Evolutionary conservation across 495 filamentous ascomycete genomes (phyloP).

Genomic region (Thermochaetoides thermophila): DNA sequence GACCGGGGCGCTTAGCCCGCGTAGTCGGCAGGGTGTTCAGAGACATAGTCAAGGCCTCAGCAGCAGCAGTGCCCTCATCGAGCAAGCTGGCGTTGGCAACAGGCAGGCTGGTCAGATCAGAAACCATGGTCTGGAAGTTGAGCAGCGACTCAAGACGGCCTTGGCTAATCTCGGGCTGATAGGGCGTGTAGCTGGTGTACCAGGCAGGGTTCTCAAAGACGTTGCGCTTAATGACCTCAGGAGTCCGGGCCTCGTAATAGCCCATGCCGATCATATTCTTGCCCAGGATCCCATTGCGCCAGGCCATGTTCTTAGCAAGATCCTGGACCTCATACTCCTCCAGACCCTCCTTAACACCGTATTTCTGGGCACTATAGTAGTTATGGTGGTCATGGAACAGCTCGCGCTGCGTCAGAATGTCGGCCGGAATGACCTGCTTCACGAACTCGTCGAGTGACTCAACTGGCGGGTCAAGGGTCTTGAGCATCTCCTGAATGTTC

Average conservation of each 20-base stretch:
- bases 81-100: slow-evolving; percentile 91
- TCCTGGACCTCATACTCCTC: slow-evolving; percentile 25
- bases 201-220: slow-evolving; percentile 87
- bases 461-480: slow-evolving; percentile 60
- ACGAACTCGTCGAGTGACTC: slow-evolving; percentile 75
- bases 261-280: slow-evolving; percentile 72
- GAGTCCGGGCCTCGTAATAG: slow-evolving; percentile 75
- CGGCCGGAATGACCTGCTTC: slow-evolving; percentile 64
- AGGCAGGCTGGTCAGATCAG: slow-evolving; percentile 75
- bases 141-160: slow-evolving; percentile 83
- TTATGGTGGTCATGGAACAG: slow-evolving; percentile 13
- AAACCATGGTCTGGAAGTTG: slow-evolving; percentile 93
- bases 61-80: slow-evolving; percentile 87
- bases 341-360: slow-evolving; percentile 11
- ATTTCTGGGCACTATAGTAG: slow-evolving; percentile 8
- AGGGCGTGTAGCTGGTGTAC: slow-evolving; percentile 98
- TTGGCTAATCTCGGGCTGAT: slow-evolving; percentile 97
- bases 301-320: slow-evolving; percentile 46
- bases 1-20: slow-evolving; percentile 59
- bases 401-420: slow-evolving; percentile 57
- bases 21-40: slow-evolving; percentile 57
- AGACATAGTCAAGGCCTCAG: slow-evolving; percentile 95
- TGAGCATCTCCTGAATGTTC: slow-evolving; percentile 66
- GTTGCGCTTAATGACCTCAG: slow-evolving; percentile 89
- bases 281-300: slow-evolving; percentile 43